Evolutionary conservation across 1,139 yeast species (phyloP), one percentile per base, ranked within the genome.

Genomic region (Wickerhamiella infanticola): DNA sequence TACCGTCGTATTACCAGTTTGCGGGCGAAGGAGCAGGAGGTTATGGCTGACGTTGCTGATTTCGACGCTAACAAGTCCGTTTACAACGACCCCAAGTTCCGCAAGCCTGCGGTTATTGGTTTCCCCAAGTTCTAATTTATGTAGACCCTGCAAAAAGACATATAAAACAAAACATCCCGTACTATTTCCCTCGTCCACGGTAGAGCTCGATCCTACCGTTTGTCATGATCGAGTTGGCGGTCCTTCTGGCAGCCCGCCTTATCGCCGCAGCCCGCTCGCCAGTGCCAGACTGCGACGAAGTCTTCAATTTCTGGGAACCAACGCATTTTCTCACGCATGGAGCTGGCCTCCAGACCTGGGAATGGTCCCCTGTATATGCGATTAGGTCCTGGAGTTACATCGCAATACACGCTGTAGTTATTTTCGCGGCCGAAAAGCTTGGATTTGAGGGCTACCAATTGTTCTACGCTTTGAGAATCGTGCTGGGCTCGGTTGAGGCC

Each of bases 271-370:
- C 70, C 13, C 71, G 65, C 55, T 77, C 84, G 62, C 78, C 81
- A 39, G 79, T 85, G 27, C 74, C 88, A 1, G 95, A 85, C 58
- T 84, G 95, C 60, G 95, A 85, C 61, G 94, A 82, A 60, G 79
- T 77, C 2, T 88, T 75, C 70, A 88, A 88, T 58, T 88, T 84
- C 63, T 86, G 68, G 90, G 98, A 88, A 55, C 96, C 98, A 0
- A 67, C 88, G 48, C 90, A 88, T 59, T 69, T 81, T 46, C 57
- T 88, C 37, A 65, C 81, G 3, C 73, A 95, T 53, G 81, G 81
- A 2, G 85, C 83, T 61, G 98, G 97, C 3, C 82, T 85, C 55
- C 86, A 86, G 62, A 88, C 97, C 0, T 88, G 96, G 97, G 97
- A 88, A 58, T 88, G 88, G 61, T 84, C 95, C 0, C 96, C 97